These are phyloP conservation scores for Fusarium pseudonygamai DNA, from an alignment of 2,329 filamentous ascomycete genomes.

Conservation along the genomic window DNA sequence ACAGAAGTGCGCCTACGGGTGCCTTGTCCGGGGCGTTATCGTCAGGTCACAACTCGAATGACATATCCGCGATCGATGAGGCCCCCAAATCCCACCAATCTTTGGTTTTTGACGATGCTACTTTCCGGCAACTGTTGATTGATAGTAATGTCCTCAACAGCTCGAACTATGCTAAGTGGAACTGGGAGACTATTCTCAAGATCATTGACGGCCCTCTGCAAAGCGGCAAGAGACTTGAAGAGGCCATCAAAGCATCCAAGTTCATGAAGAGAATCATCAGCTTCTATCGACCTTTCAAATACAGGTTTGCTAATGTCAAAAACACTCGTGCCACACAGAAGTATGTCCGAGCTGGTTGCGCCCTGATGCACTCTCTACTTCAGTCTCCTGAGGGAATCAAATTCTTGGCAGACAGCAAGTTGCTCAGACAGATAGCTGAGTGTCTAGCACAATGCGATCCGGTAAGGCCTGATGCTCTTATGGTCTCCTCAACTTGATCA, in stretches of 20 bases:
- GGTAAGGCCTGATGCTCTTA: constrained; percentile 56
- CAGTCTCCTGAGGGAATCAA: constrained; percentile 85
- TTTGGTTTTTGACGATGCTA: constrained; percentile 65
- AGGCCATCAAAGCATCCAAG: constrained; percentile 93
- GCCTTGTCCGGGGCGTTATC: constrained; percentile 51
- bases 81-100: constrained; percentile 61
- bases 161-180: constrained; percentile 94
- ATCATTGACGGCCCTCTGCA: constrained; percentile 93
- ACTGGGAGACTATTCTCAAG: constrained; percentile 91
- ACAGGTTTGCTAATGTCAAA: constrained; percentile 87
- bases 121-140: constrained; percentile 71
- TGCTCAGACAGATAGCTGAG: constrained; percentile 92
- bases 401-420: constrained; percentile 90
- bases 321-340: constrained; percentile 95
- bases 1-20: constrained; percentile 73
- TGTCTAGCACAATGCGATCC: constrained; percentile 95
- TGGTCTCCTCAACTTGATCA: constrained; percentile 13
- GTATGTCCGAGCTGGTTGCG: constrained; percentile 90
- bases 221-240: constrained; percentile 90
- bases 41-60: constrained; percentile 57
- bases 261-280: constrained; percentile 95
- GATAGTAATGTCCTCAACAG: constrained; percentile 89
- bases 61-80: constrained; percentile 64
- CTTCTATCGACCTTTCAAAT: constrained; percentile 97
- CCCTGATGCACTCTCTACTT: constrained; percentile 84